These are phyloP conservation scores for Cinnamomum micranthum DNA, from an alignment of 164 flowering plant genomes.

Conservation along the genomic window DNA sequence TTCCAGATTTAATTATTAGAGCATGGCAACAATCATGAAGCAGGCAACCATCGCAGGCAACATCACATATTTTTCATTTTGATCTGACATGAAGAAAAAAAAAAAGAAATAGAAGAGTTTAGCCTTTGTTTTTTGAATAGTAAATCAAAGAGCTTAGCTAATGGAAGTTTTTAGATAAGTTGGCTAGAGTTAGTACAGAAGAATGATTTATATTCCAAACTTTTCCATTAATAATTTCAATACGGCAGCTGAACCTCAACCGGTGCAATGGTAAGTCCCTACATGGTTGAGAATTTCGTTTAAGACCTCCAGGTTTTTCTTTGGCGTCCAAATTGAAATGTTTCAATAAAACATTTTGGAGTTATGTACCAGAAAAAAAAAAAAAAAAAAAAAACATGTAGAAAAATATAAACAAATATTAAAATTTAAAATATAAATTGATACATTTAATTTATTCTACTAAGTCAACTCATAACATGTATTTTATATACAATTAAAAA, in stretches of 20 bases:
- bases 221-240: background rate
- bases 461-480: no score
- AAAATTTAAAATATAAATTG: no score
- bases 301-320: no score
- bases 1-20: slow-evolving; percentile 15
- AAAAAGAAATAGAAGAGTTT: background rate
- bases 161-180: background rate
- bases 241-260: background rate
- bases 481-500: no score
- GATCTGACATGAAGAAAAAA: slow-evolving; percentile 9
- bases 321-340: no score
- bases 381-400: no score
- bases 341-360: no score
- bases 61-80: background rate
- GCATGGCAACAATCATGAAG: slow-evolving; percentile 6
- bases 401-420: no score
- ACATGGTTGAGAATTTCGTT: no score
- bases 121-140: background rate
- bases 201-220: background rate
- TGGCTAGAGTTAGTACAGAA: background rate
- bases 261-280: no score
- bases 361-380: no score
- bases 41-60: slow-evolving; percentile 6
- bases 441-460: no score
- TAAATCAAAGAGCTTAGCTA: background rate